Percentiles rank a stretch among this genome's conserved stretches.
Conservation (phyloP, 345 rosid species). For the Mallotus nudiflorus region DNA sequence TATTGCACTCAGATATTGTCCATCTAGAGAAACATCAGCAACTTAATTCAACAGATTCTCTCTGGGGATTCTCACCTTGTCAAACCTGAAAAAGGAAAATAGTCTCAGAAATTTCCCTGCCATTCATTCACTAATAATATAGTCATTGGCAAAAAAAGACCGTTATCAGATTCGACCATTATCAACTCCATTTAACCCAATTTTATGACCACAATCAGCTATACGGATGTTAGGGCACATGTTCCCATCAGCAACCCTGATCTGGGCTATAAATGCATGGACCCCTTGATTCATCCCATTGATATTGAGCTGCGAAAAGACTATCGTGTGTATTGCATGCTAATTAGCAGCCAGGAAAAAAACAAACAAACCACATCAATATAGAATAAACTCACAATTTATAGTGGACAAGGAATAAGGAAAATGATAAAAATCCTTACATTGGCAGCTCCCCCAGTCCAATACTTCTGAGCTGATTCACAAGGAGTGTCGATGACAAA, state of each 20-base stretch:
- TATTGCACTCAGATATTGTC: conserved; percentile 78
- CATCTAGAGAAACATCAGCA: conserved; percentile 89
- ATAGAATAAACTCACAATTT: background rate
- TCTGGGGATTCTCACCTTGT: conserved; percentile 80
- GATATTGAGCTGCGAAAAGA: conserved; percentile 85
- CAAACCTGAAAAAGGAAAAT: conserved; percentile 62
- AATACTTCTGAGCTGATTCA: conserved; percentile 97
- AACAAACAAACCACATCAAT: conserved; percentile 24
- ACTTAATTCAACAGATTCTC: conserved; percentile 89
- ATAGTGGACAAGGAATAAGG: background rate
- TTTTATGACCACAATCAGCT: conserved; percentile 95
- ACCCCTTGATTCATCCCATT: conserved; percentile 82
- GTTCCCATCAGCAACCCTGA: conserved; percentile 76
- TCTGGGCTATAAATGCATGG: conserved; percentile 87
- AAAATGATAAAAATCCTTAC: conserved; percentile 46
- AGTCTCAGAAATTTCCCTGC: conserved; percentile 3
- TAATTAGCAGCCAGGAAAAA: conserved; percentile 31
- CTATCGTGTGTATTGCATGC: conserved; percentile 96
- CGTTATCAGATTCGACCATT: conserved; percentile 90
- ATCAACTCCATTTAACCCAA: conserved; percentile 95
- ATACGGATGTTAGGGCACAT: conserved; percentile 67
- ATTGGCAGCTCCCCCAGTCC: conserved; percentile 96
- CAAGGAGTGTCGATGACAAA: conserved; percentile 89
- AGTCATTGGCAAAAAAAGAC: background rate
- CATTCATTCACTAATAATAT: background rate